These are phyloP conservation scores for Trifolium pratense DNA, from an alignment of 306 rosid species.

Conservation along the genomic window DNA sequence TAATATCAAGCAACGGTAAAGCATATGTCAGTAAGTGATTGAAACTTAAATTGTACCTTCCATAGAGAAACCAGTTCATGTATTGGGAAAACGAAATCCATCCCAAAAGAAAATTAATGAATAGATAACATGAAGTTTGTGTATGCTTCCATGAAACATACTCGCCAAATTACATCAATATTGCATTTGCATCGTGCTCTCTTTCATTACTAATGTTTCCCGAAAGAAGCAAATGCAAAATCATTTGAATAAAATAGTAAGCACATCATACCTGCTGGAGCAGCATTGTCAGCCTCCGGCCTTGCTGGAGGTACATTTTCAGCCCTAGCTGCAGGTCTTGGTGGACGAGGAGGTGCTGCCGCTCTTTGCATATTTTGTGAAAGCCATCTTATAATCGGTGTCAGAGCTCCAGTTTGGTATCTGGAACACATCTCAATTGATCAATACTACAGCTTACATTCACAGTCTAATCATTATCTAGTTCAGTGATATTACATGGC, in stretches of 20 bases:
- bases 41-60: slow-evolving; percentile 19
- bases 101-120: not conserved
- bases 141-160: slow-evolving; percentile 15
- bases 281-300: slow-evolving; percentile 66
- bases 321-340: slow-evolving; percentile 77
- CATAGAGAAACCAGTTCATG: slow-evolving; percentile 5
- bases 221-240: slow-evolving; percentile 19
- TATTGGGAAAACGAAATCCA: not conserved
- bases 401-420: slow-evolving; percentile 92
- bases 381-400: slow-evolving; percentile 89
- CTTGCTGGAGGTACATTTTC: slow-evolving; percentile 78
- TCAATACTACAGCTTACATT: slow-evolving; percentile 40
- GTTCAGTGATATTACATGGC: slow-evolving; percentile 14
- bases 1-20: slow-evolving; percentile 23
- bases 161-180: slow-evolving; percentile 16
- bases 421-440: slow-evolving; percentile 54
- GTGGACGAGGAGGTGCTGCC: slow-evolving; percentile 88
- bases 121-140: slow-evolving; percentile 1
- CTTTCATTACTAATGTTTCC: not conserved
- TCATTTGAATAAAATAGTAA: slow-evolving; percentile 32
- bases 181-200: not conserved
- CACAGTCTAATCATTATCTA: slow-evolving; percentile 20
- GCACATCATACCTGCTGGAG: slow-evolving; percentile 65
- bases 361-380: slow-evolving; percentile 97
- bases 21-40: slow-evolving; percentile 1